Percentiles rank a stretch among this genome's conserved stretches.
Conservation (phyloP, 2,329 filamentous ascomycete genomes). For the Fusarium sp. region DNA sequence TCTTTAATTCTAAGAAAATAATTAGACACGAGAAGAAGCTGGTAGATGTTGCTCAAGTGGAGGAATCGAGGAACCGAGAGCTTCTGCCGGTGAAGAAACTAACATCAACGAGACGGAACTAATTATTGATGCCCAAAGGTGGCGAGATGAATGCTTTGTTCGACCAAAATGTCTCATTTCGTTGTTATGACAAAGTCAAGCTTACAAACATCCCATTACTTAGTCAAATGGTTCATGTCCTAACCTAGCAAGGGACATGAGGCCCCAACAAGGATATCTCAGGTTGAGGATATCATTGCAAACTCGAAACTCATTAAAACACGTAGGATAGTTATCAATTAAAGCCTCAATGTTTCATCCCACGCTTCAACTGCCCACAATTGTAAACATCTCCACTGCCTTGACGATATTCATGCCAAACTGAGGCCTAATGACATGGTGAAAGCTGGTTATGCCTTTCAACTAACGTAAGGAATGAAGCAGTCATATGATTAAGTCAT, state of each 20-base stretch:
- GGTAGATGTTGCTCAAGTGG: not conserved
- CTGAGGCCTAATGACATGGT: not conserved
- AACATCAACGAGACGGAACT: not conserved
- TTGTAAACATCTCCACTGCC: not conserved
- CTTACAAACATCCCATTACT: not conserved
- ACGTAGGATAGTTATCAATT: accelerated
- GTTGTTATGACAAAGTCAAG: not conserved
- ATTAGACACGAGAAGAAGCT: no score
- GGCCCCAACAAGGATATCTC: not conserved
- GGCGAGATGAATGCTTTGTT: not conserved
- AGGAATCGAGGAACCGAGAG: not conserved
- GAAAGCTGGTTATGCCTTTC: not conserved
- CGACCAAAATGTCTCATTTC: not conserved
- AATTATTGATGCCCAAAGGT: not conserved
- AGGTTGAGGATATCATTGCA: not conserved
- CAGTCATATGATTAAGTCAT: not conserved
- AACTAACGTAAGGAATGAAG: not conserved
- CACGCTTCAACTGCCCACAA: not conserved
- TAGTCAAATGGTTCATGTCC: not conserved
- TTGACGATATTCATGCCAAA: not conserved
- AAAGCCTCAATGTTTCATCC: not conserved
- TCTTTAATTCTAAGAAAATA: accelerated
- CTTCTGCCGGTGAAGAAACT: not conserved
- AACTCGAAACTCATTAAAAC: not conserved
- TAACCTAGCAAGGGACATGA: not conserved